A percentile compares a stretch with the other conserved stretches of the same genome.
Evolutionary conservation across 2,329 filamentous ascomycete genomes (phyloP).

Genomic region (Fusarium vanettenii): DNA sequence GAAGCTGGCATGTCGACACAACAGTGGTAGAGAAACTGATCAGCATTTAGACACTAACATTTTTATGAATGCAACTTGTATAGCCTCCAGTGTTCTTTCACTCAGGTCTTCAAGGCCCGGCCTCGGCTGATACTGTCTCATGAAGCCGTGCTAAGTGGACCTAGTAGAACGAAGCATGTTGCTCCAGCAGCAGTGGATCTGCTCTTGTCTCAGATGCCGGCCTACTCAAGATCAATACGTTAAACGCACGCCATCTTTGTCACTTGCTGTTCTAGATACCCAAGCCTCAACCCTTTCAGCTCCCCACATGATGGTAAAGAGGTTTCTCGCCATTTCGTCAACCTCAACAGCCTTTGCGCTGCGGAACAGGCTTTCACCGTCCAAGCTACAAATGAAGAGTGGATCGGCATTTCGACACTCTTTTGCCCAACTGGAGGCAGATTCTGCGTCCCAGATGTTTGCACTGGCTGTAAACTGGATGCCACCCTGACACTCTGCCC

Average conservation of each 20-base stretch:
- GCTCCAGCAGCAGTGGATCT: background rate
- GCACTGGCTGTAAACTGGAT: constrained; percentile 1
- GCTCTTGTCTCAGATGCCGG: background rate
- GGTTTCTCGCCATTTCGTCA: constrained; percentile 8
- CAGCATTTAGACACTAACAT: background rate
- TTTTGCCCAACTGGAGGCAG: background rate
- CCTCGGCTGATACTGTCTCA: background rate
- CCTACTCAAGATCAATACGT: background rate
- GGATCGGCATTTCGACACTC: background rate
- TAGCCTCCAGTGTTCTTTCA: background rate
- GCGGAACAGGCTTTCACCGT: background rate
- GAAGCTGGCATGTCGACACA: background rate
- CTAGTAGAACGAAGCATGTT: background rate
- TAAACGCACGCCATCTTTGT: background rate
- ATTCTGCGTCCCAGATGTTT: background rate
- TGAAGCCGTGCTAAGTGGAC: background rate
- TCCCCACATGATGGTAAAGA: constrained; percentile 12
- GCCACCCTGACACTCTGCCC: constrained; percentile 4
- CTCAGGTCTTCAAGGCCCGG: background rate
- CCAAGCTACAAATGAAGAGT: constrained; percentile 5
- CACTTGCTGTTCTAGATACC: constrained; percentile 2
- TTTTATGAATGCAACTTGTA: background rate
- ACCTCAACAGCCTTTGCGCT: background rate
- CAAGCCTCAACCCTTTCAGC: constrained; percentile 13
- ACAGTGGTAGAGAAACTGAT: background rate